phyloP scores from a whole-genome alignment of 176 grass and related monocot species.

The Secale cereale region DNA sequence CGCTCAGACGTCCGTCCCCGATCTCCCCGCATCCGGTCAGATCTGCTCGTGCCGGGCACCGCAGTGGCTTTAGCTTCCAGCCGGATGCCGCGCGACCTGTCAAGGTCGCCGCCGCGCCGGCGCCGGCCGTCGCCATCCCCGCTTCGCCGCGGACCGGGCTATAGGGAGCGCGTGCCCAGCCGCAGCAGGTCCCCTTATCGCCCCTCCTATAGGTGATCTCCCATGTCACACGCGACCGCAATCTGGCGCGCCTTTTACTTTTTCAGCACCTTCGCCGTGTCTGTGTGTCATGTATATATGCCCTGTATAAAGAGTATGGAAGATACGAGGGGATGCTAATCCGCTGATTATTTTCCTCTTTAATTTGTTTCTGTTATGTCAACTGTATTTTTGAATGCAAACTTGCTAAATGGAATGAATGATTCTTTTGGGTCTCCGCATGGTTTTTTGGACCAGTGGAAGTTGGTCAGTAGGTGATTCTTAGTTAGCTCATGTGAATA shows the following conservation, averaged over 20 bases:
- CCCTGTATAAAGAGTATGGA: background rate
- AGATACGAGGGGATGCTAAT: background rate
- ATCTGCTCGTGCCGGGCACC: background rate
- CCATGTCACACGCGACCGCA: constrained; percentile 31
- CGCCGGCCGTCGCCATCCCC: constrained; percentile 81
- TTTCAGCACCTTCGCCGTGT: background rate
- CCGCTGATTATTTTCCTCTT: background rate
- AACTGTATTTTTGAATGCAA: background rate
- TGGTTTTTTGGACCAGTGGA: constrained; percentile 1
- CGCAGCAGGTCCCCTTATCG: constrained; percentile 93
- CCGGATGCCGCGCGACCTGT: constrained; percentile 71
- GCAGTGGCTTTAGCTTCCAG: background rate
- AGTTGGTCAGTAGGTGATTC: background rate
- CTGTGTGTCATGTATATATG: background rate
- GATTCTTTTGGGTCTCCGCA: background rate
- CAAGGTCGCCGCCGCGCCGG: constrained; percentile 59
- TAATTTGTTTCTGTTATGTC: background rate
- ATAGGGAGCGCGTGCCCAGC: constrained; percentile 77
- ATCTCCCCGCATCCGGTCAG: background rate
- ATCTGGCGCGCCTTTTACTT: constrained; percentile 16
- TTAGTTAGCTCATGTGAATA: background rate
- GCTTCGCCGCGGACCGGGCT: constrained; percentile 40
- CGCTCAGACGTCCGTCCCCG: background rate
- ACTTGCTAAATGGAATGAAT: constrained; percentile 32
- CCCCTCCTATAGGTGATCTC: constrained; percentile 86